A percentile compares a stretch with the other conserved stretches of the same genome.
Evolutionary conservation across 768 basidiomycete species (phyloP).

Genomic region (Mrakia blollopis): DNA sequence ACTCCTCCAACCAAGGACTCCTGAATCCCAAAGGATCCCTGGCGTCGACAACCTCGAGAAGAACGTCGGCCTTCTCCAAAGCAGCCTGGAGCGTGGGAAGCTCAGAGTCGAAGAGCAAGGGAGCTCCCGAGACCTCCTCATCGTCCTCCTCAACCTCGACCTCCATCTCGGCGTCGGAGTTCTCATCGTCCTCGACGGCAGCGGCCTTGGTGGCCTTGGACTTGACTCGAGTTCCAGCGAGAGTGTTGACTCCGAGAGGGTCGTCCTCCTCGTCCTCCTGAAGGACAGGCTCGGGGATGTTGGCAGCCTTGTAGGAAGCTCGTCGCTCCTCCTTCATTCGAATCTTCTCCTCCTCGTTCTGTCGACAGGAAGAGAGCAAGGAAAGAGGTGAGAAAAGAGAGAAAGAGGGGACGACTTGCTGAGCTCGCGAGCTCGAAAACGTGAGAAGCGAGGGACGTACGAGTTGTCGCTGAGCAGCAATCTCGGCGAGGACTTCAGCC

Average conservation of each 20-base stretch:
- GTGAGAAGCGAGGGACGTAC: slow-evolving; percentile 49
- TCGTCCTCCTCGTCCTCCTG: slow-evolving; percentile 47
- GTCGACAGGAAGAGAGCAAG: not conserved
- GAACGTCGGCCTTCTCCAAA: slow-evolving; percentile 68
- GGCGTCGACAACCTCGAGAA: slow-evolving; percentile 76
- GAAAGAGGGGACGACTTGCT: not conserved
- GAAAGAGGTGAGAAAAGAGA: not conserved
- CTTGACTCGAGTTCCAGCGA: slow-evolving; percentile 35
- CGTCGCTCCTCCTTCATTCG: slow-evolving; percentile 60
- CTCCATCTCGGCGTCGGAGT: slow-evolving; percentile 13
- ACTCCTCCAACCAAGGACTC: slow-evolving; percentile 59
- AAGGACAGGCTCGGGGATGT: slow-evolving; percentile 45
- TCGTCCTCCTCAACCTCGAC: slow-evolving; percentile 44
- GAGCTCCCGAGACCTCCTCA: slow-evolving; percentile 49
- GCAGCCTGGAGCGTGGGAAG: slow-evolving; percentile 62
- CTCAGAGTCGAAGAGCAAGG: slow-evolving; percentile 60
- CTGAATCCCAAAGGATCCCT: slow-evolving; percentile 72
- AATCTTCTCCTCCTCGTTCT: slow-evolving; percentile 70
- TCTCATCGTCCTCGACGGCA: slow-evolving; percentile 38
- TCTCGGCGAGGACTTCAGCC: slow-evolving; percentile 85
- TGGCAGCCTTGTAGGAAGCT: slow-evolving; percentile 43
- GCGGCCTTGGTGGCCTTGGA: slow-evolving; percentile 36
- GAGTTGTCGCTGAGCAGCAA: slow-evolving; percentile 70
- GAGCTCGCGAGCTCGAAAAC: not conserved
- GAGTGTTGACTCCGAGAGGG: slow-evolving; percentile 41